These are phyloP conservation scores for Suillus discolor DNA, from an alignment of 768 basidiomycete genomes.

Conservation along the genomic window DNA sequence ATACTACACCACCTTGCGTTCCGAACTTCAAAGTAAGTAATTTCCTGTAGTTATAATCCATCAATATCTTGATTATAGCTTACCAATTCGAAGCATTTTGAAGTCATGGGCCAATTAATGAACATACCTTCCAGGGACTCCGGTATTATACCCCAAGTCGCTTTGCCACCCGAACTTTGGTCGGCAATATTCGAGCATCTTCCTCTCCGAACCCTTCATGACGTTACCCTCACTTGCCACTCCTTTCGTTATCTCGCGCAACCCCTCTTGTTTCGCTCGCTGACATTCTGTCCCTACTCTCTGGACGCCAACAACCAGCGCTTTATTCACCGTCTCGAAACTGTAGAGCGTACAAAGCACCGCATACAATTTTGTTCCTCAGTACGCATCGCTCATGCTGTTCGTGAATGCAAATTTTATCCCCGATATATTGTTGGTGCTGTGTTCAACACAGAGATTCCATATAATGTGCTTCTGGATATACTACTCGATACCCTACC, in stretches of 20 bases:
- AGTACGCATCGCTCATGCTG: conserved; percentile 5
- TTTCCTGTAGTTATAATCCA: not conserved
- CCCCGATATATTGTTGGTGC: conserved; percentile 11
- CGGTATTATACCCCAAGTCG: not conserved
- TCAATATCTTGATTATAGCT: not conserved
- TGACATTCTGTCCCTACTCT: conserved; percentile 14
- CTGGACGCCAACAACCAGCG: conserved; percentile 1
- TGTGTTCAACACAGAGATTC: not conserved
- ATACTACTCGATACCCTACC: conserved; percentile 9
- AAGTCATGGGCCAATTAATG: conserved; percentile 3
- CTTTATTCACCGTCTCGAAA: not conserved
- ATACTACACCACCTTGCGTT: not conserved
- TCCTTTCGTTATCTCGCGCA: conserved; percentile 10
- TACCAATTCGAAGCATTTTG: not conserved
- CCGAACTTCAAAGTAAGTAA: not conserved
- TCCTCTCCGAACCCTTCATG: not conserved
- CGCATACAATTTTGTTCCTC: conserved; percentile 12
- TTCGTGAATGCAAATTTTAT: conserved; percentile 10
- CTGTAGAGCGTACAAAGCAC: conserved; percentile 3
- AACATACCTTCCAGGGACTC: not conserved
- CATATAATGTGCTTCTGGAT: conserved; percentile 1
- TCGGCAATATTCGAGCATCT: conserved; percentile 4
- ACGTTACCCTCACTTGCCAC: conserved; percentile 10
- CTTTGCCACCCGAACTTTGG: conserved; percentile 9
- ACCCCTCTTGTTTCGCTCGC: conserved; percentile 10